Conservation (phyloP, 2,329 filamentous ascomycete genomes). For the Neurospora crassa region DNA sequence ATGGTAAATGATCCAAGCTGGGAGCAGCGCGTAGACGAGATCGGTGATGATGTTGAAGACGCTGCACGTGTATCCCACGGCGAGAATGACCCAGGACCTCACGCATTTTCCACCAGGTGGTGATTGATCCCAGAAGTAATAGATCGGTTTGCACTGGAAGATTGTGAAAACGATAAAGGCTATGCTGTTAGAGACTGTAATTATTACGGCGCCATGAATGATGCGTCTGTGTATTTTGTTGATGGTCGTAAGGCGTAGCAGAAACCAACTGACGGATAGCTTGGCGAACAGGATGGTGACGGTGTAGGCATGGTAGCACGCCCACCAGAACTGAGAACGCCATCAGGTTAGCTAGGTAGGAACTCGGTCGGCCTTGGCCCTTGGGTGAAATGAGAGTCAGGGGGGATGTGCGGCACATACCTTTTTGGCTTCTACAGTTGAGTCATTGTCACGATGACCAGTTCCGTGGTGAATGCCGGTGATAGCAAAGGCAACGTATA, state of each 20-base stretch:
- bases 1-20: slow-evolving; percentile 43
- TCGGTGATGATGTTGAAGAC: slow-evolving; percentile 39
- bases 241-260: slow-evolving; percentile 29
- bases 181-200: slow-evolving; percentile 27
- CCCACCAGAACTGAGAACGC: slow-evolving; percentile 13
- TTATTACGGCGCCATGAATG: slow-evolving; percentile 25
- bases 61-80: slow-evolving; percentile 43
- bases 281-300: slow-evolving; percentile 24
- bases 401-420: slow-evolving; percentile 14
- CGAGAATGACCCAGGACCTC: slow-evolving; percentile 34
- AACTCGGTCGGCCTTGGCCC: not conserved
- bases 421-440: slow-evolving; percentile 25
- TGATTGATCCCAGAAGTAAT: slow-evolving; percentile 30
- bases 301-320: slow-evolving; percentile 16
- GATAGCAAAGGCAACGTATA: slow-evolving; percentile 26
- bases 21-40: slow-evolving; percentile 41
- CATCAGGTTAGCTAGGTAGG: not conserved
- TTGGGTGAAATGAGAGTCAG: not conserved
- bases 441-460: slow-evolving; percentile 26
- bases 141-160: slow-evolving; percentile 31
- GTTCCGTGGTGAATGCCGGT: slow-evolving; percentile 31
- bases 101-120: slow-evolving; percentile 27
- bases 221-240: slow-evolving; percentile 24
- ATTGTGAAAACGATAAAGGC: slow-evolving; percentile 32
- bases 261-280: slow-evolving; percentile 32